A percentile compares a stretch with the other conserved stretches of the same genome.
Conservation (phyloP, 208 protist species). For the Wallacemonas rigidus region DNA sequence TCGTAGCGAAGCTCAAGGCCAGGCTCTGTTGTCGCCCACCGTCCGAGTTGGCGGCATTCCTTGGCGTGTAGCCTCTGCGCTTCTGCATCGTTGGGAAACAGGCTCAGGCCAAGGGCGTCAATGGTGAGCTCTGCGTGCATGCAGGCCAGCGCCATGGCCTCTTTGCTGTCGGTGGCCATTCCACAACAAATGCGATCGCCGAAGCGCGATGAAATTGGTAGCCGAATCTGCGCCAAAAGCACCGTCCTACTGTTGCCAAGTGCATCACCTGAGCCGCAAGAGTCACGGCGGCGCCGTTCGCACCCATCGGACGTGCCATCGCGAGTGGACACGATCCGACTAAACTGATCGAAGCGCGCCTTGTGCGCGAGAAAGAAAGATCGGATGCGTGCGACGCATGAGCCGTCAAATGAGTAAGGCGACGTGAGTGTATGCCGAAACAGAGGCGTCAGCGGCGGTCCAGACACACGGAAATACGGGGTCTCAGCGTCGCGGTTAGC, state of each 20-base stretch:
- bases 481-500: not conserved
- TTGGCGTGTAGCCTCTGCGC: conserved; percentile 57
- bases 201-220: conserved; percentile 71
- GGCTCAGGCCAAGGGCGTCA: conserved; percentile 74
- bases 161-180: conserved; percentile 51
- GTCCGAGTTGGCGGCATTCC: conserved; percentile 70
- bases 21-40: conserved; percentile 63
- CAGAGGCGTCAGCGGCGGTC: not conserved
- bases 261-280: not conserved
- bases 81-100: conserved; percentile 57
- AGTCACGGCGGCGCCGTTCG: too few species aligned
- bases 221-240: conserved; percentile 70
- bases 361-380: conserved; percentile 60
- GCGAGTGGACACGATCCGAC: conserved; percentile 15
- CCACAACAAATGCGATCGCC: conserved; percentile 75
- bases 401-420: conserved; percentile 58
- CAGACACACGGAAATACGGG: not conserved
- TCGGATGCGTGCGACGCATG: conserved; percentile 49
- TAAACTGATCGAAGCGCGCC: conserved; percentile 40
- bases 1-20: conserved; percentile 58
- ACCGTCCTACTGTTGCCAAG: not conserved
- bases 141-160: conserved; percentile 73
- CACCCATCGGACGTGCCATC: not conserved
- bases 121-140: conserved; percentile 93
- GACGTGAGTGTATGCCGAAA: conserved; percentile 67